Conservation (phyloP, 331 rosid species). For the Spiraea crenata region DNA sequence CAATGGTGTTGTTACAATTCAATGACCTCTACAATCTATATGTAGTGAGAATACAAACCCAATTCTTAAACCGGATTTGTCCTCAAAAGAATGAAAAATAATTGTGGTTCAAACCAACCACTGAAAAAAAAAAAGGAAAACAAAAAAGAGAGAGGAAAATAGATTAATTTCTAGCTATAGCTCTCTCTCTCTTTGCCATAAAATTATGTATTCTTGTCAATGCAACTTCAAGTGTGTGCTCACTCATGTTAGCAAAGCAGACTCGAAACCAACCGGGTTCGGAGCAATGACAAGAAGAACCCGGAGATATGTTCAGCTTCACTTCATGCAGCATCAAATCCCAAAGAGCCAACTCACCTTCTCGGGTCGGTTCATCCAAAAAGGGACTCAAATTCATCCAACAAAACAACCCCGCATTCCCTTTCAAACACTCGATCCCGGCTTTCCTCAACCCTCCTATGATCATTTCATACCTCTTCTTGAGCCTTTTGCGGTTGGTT, state of each 20-base stretch:
- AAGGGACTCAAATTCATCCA: conserved; percentile 75
- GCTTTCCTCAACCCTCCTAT: conserved; percentile 53
- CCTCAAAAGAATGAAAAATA: conserved; percentile 36
- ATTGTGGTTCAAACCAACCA: conserved; percentile 41
- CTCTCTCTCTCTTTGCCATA: conserved; percentile 25
- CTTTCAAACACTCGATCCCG: conserved; percentile 70
- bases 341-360: conserved; percentile 69
- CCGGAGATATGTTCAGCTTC: conserved; percentile 73
- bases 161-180: neutral
- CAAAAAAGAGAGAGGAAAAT: conserved; percentile 3
- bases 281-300: conserved; percentile 69
- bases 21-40: conserved; percentile 25
- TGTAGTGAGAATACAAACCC: conserved; percentile 4
- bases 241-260: conserved; percentile 82
- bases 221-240: conserved; percentile 54
- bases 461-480: conserved; percentile 58
- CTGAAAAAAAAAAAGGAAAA: conserved; percentile 26
- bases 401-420: conserved; percentile 78
- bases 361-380: conserved; percentile 46
- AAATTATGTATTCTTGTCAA: conserved; percentile 50
- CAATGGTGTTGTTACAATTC: conserved; percentile 25
- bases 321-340: conserved; percentile 43
- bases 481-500: conserved; percentile 56
- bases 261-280: conserved; percentile 92
- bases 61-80: conserved; percentile 23